Conservation (phyloP, 768 basidiomycete species). For the Astraeus odoratus region DNA sequence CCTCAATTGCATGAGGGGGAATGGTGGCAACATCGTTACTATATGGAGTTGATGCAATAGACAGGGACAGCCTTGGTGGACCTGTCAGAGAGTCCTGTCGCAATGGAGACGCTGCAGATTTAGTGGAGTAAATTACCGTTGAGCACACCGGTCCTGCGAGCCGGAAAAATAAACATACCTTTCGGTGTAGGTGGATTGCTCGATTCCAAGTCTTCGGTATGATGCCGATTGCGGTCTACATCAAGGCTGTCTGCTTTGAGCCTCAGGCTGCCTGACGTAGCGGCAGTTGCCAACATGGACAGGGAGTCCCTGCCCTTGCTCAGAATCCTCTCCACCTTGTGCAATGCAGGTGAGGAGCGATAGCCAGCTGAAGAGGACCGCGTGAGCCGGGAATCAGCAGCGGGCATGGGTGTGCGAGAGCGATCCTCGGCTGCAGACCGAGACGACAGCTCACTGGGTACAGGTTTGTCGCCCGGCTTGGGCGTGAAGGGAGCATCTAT, state of each 20-base stretch:
- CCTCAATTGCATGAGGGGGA: conserved; percentile 2
- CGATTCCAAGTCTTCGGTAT: conserved; percentile 7
- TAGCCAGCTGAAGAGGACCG: neutral
- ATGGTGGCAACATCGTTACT: conserved; percentile 19
- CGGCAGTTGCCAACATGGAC: conserved; percentile 20
- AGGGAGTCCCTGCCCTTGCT: conserved; percentile 26
- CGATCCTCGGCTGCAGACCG: conserved; percentile 7
- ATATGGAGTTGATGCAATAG: conserved; percentile 11
- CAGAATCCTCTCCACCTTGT: conserved; percentile 29
- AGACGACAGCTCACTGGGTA: neutral
- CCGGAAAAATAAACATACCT: conserved; percentile 14
- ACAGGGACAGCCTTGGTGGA: conserved; percentile 6
- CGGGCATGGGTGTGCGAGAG: conserved; percentile 2
- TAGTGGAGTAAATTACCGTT: neutral
- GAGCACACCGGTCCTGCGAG: neutral
- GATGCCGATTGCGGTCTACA: conserved; percentile 11
- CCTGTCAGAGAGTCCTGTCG: conserved; percentile 8
- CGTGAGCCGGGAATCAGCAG: neutral
- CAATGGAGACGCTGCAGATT: conserved; percentile 12
- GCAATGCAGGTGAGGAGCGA: conserved; percentile 21
- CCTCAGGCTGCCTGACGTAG: conserved; percentile 5
- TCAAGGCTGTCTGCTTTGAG: conserved; percentile 7
- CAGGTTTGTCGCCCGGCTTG: neutral
- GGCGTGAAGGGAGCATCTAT: neutral
- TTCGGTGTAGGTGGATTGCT: conserved; percentile 14